Evolutionary conservation across 2,329 filamentous ascomycete species (phyloP).

Genomic region (Monilinia fructicola): DNA sequence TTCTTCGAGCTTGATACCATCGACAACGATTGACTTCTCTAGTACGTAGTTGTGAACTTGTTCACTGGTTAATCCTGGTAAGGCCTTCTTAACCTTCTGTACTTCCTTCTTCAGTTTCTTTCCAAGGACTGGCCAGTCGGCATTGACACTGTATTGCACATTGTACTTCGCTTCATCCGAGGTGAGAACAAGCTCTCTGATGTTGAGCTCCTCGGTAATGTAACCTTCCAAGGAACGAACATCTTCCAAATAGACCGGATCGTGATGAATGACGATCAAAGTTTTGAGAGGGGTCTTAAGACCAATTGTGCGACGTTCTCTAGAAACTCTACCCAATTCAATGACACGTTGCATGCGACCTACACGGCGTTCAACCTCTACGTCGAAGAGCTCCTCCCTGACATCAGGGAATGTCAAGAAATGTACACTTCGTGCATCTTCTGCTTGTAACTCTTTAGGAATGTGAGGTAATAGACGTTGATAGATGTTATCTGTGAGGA

Average conservation of each 20-base stretch:
- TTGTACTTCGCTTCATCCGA: conserved; percentile 88
- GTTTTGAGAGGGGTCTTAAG: conserved; percentile 91
- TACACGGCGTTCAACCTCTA: conserved; percentile 81
- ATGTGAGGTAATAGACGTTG: conserved; percentile 78
- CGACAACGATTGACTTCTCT: conserved; percentile 74
- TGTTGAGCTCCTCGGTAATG: conserved; percentile 87
- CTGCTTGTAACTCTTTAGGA: conserved; percentile 64
- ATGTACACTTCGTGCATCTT: conserved; percentile 84
- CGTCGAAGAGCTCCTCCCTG: conserved; percentile 82
- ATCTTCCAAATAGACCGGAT: conserved; percentile 80
- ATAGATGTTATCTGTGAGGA: conserved; percentile 94
- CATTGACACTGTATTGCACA: conserved; percentile 84
- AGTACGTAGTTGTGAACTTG: conserved; percentile 78
- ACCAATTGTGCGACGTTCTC: conserved; percentile 80
- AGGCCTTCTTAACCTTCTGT: conserved; percentile 83
- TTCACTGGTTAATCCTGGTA: conserved; percentile 74
- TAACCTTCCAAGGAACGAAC: conserved; percentile 83
- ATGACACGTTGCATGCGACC: conserved; percentile 94
- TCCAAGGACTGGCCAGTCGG: conserved; percentile 90
- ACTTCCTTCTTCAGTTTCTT: conserved; percentile 98
- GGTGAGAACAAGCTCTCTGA: conserved; percentile 80
- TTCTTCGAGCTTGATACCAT: conserved; percentile 78
- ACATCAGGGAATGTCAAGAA: conserved; percentile 91
- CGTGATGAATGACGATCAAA: conserved; percentile 82
- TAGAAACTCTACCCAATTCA: conserved; percentile 80